Evolutionary conservation across 768 basidiomycete species (phyloP).

Genomic region (Hirschioporus abietinus): DNA sequence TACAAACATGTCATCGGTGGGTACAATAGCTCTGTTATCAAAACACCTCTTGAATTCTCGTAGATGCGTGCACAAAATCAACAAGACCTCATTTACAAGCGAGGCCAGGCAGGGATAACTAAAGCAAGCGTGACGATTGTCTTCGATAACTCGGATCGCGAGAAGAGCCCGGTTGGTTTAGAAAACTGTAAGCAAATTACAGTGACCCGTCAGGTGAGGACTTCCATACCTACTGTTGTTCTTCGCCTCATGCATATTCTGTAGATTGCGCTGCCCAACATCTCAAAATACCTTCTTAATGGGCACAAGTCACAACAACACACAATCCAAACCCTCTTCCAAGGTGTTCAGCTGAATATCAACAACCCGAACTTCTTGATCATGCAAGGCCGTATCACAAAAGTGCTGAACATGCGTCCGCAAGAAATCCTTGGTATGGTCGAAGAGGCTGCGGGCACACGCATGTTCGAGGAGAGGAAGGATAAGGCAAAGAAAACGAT

Average conservation of each 20-base stretch:
- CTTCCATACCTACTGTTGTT: background rate
- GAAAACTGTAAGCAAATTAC: slow-evolving; percentile 85
- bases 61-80: slow-evolving; percentile 95
- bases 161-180: slow-evolving; percentile 77
- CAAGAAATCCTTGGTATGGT: slow-evolving; percentile 98
- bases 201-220: slow-evolving; percentile 84
- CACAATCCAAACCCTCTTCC: slow-evolving; percentile 84
- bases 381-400: slow-evolving; percentile 99
- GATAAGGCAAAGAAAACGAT: slow-evolving; percentile 96
- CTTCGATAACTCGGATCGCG: slow-evolving; percentile 92
- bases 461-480: slow-evolving; percentile 98
- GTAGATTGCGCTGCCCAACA: slow-evolving; percentile 88
- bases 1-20: slow-evolving; percentile 90
- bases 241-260: background rate
- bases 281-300: slow-evolving; percentile 92
- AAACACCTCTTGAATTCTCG: slow-evolving; percentile 4
- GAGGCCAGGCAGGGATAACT: slow-evolving; percentile 94
- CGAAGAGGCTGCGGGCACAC: slow-evolving; percentile 96
- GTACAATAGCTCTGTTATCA: slow-evolving; percentile 14
- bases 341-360: slow-evolving; percentile 96
- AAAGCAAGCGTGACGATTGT: slow-evolving; percentile 98
- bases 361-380: slow-evolving; percentile 99
- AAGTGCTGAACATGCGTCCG: slow-evolving; percentile 97
- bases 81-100: slow-evolving; percentile 98
- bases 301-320: slow-evolving; percentile 91